Evolutionary conservation across 2,329 filamentous ascomycete species (phyloP).

Genomic region (Neofusicoccum parvum): DNA sequence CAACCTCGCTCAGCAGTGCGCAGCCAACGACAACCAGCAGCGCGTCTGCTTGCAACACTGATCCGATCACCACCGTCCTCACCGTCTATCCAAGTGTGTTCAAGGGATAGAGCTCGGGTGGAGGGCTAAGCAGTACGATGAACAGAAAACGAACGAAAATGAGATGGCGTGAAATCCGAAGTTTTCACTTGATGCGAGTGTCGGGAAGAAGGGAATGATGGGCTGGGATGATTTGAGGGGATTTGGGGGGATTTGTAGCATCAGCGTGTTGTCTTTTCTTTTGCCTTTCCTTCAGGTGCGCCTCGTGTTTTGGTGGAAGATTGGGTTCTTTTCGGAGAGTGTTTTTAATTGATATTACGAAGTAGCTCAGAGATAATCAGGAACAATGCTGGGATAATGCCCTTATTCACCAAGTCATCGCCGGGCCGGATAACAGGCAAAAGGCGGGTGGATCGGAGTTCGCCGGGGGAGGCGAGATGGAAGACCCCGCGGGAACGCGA

Average conservation of each 20-base stretch:
- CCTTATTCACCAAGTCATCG: background rate
- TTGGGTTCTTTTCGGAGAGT: background rate
- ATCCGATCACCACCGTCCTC: background rate
- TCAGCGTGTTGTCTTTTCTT: background rate
- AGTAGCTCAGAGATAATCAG: background rate
- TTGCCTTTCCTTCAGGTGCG: background rate
- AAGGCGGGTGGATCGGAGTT: background rate
- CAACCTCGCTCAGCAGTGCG: background rate
- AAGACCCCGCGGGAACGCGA: background rate
- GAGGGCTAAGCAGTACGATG: too few relatives aligned
- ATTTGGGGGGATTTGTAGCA: background rate
- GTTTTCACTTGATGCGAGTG: too few relatives aligned
- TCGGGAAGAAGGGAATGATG: background rate
- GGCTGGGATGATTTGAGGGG: background rate
- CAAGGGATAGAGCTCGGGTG: too few relatives aligned
- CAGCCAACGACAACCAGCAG: background rate
- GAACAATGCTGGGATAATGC: background rate
- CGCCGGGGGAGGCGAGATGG: background rate
- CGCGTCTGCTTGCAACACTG: background rate
- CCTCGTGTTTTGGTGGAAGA: background rate
- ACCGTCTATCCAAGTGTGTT: slow-evolving; percentile 8
- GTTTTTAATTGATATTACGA: background rate
- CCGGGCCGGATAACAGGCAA: background rate
- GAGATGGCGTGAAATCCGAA: too few relatives aligned
- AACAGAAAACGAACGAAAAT: too few relatives aligned